These are phyloP conservation scores for Podospora tetraspora DNA, from an alignment of 495 filamentous ascomycete species.

Conservation along the genomic window DNA sequence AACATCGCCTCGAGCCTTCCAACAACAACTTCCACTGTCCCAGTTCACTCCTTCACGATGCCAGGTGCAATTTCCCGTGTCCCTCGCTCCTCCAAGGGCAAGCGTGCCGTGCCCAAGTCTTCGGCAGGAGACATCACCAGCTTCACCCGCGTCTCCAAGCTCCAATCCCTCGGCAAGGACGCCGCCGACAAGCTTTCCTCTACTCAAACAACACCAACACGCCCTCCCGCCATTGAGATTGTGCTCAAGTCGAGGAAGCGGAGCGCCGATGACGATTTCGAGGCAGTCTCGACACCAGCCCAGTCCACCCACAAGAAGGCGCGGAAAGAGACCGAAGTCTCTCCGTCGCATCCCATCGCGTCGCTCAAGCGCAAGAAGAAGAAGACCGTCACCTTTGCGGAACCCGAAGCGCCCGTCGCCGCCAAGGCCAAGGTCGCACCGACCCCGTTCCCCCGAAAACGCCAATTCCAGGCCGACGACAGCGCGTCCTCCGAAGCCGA, in stretches of 20 bases:
- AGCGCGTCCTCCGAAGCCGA: constrained; percentile 21
- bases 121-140: constrained; percentile 26
- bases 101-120: constrained; percentile 16
- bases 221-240: constrained; percentile 29
- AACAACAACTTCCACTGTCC: background rate
- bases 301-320: constrained; percentile 23
- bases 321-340: constrained; percentile 17
- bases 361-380: constrained; percentile 18
- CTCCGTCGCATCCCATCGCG: constrained; percentile 2
- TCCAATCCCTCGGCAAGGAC: constrained; percentile 30
- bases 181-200: constrained; percentile 14
- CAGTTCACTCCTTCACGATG: constrained; percentile 22
- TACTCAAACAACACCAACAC: constrained; percentile 9
- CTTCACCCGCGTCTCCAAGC: constrained; percentile 41
- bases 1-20: constrained; percentile 6
- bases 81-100: constrained; percentile 25
- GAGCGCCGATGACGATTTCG: constrained; percentile 24
- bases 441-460: constrained; percentile 19
- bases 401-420: constrained; percentile 11
- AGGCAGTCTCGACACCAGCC: constrained; percentile 6
- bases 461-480: constrained; percentile 17
- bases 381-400: constrained; percentile 29
- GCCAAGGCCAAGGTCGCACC: constrained; percentile 3
- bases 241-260: constrained; percentile 30
- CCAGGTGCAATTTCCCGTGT: constrained; percentile 27